These are phyloP conservation scores for Plasmodium gaboni DNA, from an alignment of 169 alveolate species.

Conservation along the genomic window DNA sequence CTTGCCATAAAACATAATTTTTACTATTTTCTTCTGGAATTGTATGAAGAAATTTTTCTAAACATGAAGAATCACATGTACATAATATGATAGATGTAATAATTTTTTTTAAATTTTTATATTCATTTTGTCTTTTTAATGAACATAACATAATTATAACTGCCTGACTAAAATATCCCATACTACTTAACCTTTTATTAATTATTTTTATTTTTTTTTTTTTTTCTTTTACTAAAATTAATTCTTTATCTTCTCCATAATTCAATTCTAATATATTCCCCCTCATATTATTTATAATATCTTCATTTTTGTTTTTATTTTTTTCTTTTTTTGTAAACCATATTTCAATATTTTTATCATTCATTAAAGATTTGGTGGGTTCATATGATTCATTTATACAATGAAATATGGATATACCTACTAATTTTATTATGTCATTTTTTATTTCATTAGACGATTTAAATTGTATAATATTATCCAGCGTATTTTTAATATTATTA, in stretches of 20 bases:
- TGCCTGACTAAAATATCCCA: constrained; percentile 67
- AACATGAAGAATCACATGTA: constrained; percentile 67
- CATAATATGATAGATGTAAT: constrained; percentile 46
- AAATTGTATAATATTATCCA: constrained; percentile 4
- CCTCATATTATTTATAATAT: background rate
- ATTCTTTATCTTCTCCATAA: background rate
- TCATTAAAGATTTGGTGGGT: constrained; percentile 43
- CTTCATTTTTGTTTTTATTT: constrained; percentile 1
- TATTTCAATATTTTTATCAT: constrained; percentile 28
- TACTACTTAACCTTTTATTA: constrained; percentile 32
- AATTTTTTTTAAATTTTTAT: constrained; percentile 54
- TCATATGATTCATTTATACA: constrained; percentile 6
- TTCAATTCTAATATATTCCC: background rate
- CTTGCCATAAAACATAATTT: constrained; percentile 47
- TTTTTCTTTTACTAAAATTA: background rate
- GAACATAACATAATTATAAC: constrained; percentile 65
- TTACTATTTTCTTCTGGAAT: constrained; percentile 67
- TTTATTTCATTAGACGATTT: constrained; percentile 61
- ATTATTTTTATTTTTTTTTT: background rate
- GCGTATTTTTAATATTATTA: background rate
- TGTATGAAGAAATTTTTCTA: constrained; percentile 66
- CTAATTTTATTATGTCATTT: constrained; percentile 34
- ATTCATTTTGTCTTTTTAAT: constrained; percentile 57
- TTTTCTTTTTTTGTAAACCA: constrained; percentile 65
- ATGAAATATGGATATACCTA: constrained; percentile 74